Evolutionary conservation across 2,329 filamentous ascomycete species (phyloP), one percentile per base, ranked within the genome.

Genomic region (Fusarium brevicatenulatum): DNA sequence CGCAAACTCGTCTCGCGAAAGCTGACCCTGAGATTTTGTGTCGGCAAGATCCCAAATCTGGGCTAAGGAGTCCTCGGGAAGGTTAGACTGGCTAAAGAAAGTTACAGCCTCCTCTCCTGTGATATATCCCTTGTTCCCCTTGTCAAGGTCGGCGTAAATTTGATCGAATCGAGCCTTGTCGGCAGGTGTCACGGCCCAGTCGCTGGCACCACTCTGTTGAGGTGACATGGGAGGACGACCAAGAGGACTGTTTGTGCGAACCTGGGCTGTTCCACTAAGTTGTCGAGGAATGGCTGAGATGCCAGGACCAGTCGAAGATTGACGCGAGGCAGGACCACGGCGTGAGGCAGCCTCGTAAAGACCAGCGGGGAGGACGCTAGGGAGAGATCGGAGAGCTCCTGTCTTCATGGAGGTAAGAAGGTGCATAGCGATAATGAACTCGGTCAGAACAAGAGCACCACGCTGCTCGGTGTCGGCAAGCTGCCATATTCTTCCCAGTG

Each of bases 381-480:
- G 96, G 63, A 98, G 87, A 25, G 89, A 91, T 72, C 94, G 91
- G 81, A 99, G 88, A 36, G 91, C 87, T 28, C 95, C 93, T 18
- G 91, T 92, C 86, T 97, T 97, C 84, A 94, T 94, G 18, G 95
- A 97, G 19, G 94, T 95, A 70, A 99, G 87, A 68, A 99, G 86
- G 82, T 99, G 96, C 96, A 99, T 99, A 50, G 96, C 96, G 78
- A 99, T 97, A 79, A 97, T 93, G 81, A 99, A 99, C 78, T 98
- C 96, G 19, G 95, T 95, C 76, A 91, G 88, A 65, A 95, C 93
- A 40, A 99, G 87, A 37, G 92, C 91, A 56, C 96, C 96, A 59
- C 95, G 91, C 83, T 97, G 95, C 82, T 98, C 95, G 0, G 94
- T 96, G 81, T 99, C 96, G 28, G 95, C 93, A 69, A 99, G 88